Conservation (phyloP, 768 basidiomycete genomes). For the Guyanaporus albipodus region DNA sequence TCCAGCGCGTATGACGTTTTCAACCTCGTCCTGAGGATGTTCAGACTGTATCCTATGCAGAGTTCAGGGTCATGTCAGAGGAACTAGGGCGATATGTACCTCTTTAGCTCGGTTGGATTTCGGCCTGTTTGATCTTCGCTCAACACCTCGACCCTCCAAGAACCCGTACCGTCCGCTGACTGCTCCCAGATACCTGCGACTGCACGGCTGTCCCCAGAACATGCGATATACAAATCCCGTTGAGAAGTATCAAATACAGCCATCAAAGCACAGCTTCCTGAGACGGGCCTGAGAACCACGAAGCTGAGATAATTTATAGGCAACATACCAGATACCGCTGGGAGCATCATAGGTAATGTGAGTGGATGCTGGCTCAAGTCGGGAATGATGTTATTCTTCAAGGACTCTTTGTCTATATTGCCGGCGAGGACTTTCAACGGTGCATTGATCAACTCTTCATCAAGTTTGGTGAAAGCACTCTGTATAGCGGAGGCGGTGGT, state of each 20-base stretch:
- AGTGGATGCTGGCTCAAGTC: slow-evolving; percentile 71
- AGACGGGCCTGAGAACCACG: slow-evolving; percentile 10
- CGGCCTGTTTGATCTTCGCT: slow-evolving; percentile 96
- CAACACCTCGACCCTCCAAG: slow-evolving; percentile 91
- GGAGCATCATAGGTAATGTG: slow-evolving; percentile 67
- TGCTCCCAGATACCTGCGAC: slow-evolving; percentile 92
- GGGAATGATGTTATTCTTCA: slow-evolving; percentile 51
- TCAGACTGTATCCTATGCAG: slow-evolving; percentile 65
- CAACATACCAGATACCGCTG: slow-evolving; percentile 67
- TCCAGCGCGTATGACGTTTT: slow-evolving; percentile 70
- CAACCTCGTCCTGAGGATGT: slow-evolving; percentile 74
- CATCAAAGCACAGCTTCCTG: slow-evolving; percentile 89
- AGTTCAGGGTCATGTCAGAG: slow-evolving; percentile 1
- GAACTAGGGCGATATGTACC: slow-evolving; percentile 44
- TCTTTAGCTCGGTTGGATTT: slow-evolving; percentile 76
- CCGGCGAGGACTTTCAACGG: slow-evolving; percentile 70
- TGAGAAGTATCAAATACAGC: slow-evolving; percentile 83
- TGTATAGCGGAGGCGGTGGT: slow-evolving; percentile 67
- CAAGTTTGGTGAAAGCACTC: slow-evolving; percentile 76
- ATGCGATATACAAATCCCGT: slow-evolving; percentile 82
- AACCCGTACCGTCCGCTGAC: slow-evolving; percentile 56
- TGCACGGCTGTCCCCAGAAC: slow-evolving; percentile 91
- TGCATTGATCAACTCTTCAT: slow-evolving; percentile 75
- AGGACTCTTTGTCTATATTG: slow-evolving; percentile 47
- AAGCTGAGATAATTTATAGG: neutral